Percentiles rank a stretch among this genome's conserved stretches.
Evolutionary conservation across 306 rosid species (phyloP).

Genomic region (Carpinus viminea): DNA sequence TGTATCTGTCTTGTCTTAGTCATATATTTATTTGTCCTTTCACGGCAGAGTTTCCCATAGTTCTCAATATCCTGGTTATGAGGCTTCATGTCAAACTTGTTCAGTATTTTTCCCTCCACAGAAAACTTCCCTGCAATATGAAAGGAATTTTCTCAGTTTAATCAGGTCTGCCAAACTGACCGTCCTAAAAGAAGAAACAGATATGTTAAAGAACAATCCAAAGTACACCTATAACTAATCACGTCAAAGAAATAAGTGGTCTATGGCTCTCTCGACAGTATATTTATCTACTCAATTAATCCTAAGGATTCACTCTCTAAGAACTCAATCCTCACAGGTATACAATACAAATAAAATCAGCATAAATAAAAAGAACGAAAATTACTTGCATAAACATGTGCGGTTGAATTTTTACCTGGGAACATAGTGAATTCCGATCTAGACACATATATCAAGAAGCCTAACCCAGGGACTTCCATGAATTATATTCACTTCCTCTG

Average conservation of each 20-base stretch:
- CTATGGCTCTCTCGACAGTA: background rate
- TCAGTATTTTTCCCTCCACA: slow-evolving; percentile 70
- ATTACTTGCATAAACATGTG: background rate
- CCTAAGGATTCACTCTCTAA: background rate
- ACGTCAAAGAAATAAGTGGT: background rate
- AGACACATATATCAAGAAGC: background rate
- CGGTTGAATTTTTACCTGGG: background rate
- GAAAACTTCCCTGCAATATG: slow-evolving; percentile 55
- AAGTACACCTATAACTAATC: slow-evolving; percentile 7
- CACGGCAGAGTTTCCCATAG: slow-evolving; percentile 85
- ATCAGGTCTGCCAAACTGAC: slow-evolving; percentile 23
- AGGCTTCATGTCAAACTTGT: slow-evolving; percentile 89
- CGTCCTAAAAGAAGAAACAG: slow-evolving; percentile 12
- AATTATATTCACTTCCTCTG: slow-evolving; percentile 2
- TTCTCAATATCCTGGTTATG: slow-evolving; percentile 66
- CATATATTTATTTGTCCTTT: slow-evolving; percentile 69
- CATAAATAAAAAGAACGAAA: background rate
- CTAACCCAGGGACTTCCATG: slow-evolving; percentile 1
- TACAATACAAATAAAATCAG: background rate
- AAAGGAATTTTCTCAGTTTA: slow-evolving; percentile 28
- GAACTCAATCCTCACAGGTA: background rate
- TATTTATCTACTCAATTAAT: background rate
- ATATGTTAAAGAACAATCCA: slow-evolving; percentile 21
- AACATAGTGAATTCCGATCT: background rate
- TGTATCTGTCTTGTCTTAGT: slow-evolving; percentile 81